Base-by-base conservation (phyloP, 1,284 basidiomycete species). In the Rhizoctonia solani region DNA sequence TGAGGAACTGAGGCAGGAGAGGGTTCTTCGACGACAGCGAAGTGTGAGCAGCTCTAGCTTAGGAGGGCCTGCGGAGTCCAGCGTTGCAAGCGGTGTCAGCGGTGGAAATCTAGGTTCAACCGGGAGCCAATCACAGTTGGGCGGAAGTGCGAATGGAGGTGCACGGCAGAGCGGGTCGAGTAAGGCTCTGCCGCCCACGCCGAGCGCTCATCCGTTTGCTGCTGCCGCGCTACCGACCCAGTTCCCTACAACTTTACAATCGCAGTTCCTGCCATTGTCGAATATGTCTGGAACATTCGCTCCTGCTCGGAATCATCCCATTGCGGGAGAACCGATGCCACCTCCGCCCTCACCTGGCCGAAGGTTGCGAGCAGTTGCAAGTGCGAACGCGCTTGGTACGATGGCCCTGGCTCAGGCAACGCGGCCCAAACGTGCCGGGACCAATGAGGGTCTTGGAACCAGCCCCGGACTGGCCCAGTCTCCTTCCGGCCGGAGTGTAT, bases 1-100 rank as follows among this genome's bases (percentile, higher is more conserved):
- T 21, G 58, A 46, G 46, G 58, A 61, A 30, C 50, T 41, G 46
- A 61, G 58, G 30, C 58, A 46, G 32, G 58, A 49, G 11, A 29
- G 44, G 16, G 44, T 47, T 8, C 29, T 61, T 21, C 46, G 32
- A 27, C 58, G 58, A 50, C 58, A 61, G 30, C 58, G 58, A 61
- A 61, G 58, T 46, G 58, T n/a, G 47, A 61, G 58, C 23, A 50
- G 58, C 58, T 61, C 58, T 14, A 61, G 58, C 39, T 50, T 46
- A 21, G 58, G 58, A 13, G 58, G 21, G 19, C 58, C 58, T 11
- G 11, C 32, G 46, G 58, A 50, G 29, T 49, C 58, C 13, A 61
- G 58, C 44, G 47, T 61, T n/a, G 58, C 58, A n/a, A 61, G 58
- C 34, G 58, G 44, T n/a, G 47, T 61, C 16, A 47, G 55, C 16